Evolutionary conservation across 148 eudicot genomes (phyloP).

Genomic region (Persicaria tinctoria): DNA sequence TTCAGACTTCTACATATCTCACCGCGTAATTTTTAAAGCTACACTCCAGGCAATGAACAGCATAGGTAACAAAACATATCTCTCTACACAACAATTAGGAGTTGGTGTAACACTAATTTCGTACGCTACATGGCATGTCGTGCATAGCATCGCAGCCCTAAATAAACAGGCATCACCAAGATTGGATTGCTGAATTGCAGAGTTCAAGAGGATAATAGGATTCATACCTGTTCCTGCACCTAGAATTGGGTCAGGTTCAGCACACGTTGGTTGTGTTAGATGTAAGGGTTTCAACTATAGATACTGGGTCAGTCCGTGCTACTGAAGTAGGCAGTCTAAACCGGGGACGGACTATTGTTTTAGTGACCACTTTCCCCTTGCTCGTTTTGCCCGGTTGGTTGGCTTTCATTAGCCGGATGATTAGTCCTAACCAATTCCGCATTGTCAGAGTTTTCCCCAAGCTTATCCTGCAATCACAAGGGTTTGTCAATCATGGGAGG

Average conservation of each 20-base stretch:
- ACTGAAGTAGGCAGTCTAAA: constrained; percentile 21
- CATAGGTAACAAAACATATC: constrained; percentile 13
- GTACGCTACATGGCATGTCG: not conserved
- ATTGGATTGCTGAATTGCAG: constrained; percentile 8
- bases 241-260: constrained; percentile 25
- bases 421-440: constrained; percentile 36
- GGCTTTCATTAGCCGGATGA: constrained; percentile 22
- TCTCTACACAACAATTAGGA: not conserved
- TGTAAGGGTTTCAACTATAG: constrained; percentile 17
- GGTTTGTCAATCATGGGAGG: not conserved
- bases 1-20: constrained; percentile 10
- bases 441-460: constrained; percentile 58
- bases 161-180: constrained; percentile 16
- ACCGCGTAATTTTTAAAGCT: constrained; percentile 1
- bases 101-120: not conserved
- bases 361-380: constrained; percentile 32
- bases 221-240: constrained; percentile 17
- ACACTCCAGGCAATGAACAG: not conserved
- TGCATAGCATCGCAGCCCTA: constrained; percentile 6
- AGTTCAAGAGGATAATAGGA: not conserved
- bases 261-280: constrained; percentile 17
- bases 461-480: constrained; percentile 59
- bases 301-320: constrained; percentile 45
- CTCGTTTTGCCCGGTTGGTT: constrained; percentile 30
- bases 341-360: constrained; percentile 15